Evolutionary conservation across 202 grass and related monocot genomes (phyloP), one percentile per base, ranked within the genome.

Genomic region (Panicum virgatum): DNA sequence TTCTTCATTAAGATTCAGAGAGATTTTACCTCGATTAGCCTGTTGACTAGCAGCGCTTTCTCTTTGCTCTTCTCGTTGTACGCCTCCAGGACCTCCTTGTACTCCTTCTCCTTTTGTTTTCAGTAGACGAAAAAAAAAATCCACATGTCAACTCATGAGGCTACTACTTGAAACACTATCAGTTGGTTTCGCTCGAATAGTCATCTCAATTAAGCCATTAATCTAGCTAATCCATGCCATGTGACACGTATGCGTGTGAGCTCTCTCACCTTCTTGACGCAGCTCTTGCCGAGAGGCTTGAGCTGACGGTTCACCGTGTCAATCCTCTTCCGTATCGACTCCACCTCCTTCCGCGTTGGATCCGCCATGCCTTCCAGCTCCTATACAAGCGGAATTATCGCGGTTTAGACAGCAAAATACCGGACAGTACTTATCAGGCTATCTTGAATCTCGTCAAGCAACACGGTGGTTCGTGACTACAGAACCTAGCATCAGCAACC

Each of bases 1-100:
- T 47, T 34, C 8, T 8, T n/a, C 5, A 2, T 62, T 2, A 6
- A 5, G 47, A 50, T 62, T 2, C 9, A 5, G 47, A 50, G 29
- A 46, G 60, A 29, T 32, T 23, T 77, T 29, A 96, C 96, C 96
- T 98, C 96, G 74, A 93, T 90, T 57, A 98, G 75, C 78, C 88
- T 93, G 78, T 88, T 95, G 51, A 98, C 85, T 43, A 98, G 83
- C 51, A 89, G 83, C 25, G 90, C 83, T 47, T 98, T 98, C 87
- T 98, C 96, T 75, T 91, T 90, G 79, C 84, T 98, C 86, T 92
- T 98, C 14, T 91, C 96, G 81, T 93, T 93, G 80, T 93, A 99
- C 39, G 85, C 73, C 72, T 99, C 96, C 44, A 96, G 89, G 56
- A 86, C 81, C 83, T 96, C 91, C 64, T 87, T 94, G 85, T 96